Conservation (phyloP, 495 filamentous ascomycete genomes). For the Aspergillus sparsus region DNA sequence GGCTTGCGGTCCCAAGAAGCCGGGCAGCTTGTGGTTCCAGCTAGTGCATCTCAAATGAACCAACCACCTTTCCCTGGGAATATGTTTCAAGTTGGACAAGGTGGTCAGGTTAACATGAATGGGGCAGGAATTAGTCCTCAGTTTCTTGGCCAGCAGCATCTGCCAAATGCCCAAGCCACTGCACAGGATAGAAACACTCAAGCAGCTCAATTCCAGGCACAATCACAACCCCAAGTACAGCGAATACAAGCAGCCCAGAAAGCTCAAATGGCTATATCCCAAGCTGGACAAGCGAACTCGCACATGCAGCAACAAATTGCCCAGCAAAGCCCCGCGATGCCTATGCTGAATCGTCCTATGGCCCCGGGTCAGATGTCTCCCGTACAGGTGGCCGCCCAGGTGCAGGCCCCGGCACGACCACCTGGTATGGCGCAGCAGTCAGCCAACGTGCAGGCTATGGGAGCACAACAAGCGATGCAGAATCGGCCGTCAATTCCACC, state of each 20-base stretch:
- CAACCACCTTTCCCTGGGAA: conserved; percentile 43
- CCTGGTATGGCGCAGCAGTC: conserved; percentile 38
- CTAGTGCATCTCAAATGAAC: conserved; percentile 56
- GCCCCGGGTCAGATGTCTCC: conserved; percentile 49
- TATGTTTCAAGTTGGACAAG: conserved; percentile 38
- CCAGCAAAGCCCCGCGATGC: conserved; percentile 58
- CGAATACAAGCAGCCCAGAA: conserved; percentile 49
- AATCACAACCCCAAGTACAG: conserved; percentile 44
- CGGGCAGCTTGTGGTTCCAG: conserved; percentile 66
- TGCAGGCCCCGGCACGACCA: conserved; percentile 41
- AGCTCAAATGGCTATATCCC: conserved; percentile 51
- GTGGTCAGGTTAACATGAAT: conserved; percentile 43
- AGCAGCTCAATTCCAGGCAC: conserved; percentile 38
- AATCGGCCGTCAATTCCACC: conserved; percentile 39
- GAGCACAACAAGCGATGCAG: conserved; percentile 36
- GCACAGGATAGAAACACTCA: conserved; percentile 47
- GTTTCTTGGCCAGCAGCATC: conserved; percentile 44
- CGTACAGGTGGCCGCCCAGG: conserved; percentile 38
- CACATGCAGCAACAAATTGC: conserved; percentile 44
- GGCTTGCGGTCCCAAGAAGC: conserved; percentile 63
- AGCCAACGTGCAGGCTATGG: conserved; percentile 28
- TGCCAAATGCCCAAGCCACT: conserved; percentile 37
- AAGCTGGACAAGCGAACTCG: conserved; percentile 36
- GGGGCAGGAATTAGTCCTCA: conserved; percentile 43
- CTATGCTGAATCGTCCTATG: conserved; percentile 61